Percentiles rank a stretch among this genome's conserved stretches.
These are phyloP conservation scores for Rhizoclosmatium hyalinum DNA, from an alignment of 371 early-diverging fungal species.

Conservation along the genomic window DNA sequence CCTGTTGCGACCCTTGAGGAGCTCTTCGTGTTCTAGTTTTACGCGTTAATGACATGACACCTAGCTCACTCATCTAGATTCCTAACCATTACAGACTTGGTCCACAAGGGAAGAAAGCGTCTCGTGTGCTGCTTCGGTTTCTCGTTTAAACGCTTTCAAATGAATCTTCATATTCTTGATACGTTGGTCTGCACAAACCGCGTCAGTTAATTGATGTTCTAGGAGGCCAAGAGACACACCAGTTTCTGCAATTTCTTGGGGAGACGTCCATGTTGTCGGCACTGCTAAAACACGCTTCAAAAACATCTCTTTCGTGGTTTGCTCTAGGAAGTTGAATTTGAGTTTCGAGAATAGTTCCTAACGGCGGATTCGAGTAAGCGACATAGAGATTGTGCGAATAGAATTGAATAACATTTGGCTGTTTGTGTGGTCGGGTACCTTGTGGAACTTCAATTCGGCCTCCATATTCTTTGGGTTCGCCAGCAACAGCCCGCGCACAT, in stretches of 20 bases:
- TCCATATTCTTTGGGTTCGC: slow-evolving; percentile 46
- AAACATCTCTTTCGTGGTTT: slow-evolving; percentile 63
- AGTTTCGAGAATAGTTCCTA: slow-evolving; percentile 63
- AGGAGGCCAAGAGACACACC: slow-evolving; percentile 2
- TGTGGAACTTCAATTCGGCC: slow-evolving; percentile 45
- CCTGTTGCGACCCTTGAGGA: neutral
- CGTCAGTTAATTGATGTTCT: neutral
- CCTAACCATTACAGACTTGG: slow-evolving; percentile 16
- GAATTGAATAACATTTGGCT: neutral
- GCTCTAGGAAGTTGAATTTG: slow-evolving; percentile 63
- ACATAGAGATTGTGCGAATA: neutral
- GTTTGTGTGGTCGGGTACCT: slow-evolving; percentile 25
- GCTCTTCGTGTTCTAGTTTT: neutral
- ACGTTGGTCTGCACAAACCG: slow-evolving; percentile 9
- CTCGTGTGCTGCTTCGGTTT: slow-evolving; percentile 18
- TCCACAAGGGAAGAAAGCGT: slow-evolving; percentile 27
- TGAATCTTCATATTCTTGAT: slow-evolving; percentile 23
- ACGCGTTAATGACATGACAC: neutral
- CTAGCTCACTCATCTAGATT: neutral
- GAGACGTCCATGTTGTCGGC: slow-evolving; percentile 40
- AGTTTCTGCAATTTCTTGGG: slow-evolving; percentile 15
- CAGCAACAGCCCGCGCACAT: slow-evolving; percentile 42
- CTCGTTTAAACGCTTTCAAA: slow-evolving; percentile 33
- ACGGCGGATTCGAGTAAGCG: neutral
- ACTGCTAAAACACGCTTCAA: slow-evolving; percentile 50